phyloP scores from a whole-genome alignment of 139 green algal species.

The Micractinium conductrix region DNA sequence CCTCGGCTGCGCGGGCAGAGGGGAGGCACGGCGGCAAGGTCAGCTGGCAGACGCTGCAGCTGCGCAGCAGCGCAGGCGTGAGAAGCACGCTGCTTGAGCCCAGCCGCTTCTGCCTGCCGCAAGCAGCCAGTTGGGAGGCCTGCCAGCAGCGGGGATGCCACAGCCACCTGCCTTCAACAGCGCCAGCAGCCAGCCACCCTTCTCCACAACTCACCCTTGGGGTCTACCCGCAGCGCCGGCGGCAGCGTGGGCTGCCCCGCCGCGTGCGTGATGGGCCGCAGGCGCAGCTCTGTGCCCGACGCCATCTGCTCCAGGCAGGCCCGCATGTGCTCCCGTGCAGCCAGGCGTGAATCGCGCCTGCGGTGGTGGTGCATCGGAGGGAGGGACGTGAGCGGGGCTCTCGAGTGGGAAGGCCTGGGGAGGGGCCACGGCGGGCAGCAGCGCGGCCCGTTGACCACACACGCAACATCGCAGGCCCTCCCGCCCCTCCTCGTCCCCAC shows the following conservation, averaged over 20 bases:
- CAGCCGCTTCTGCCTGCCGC: no score
- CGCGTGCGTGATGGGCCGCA: conserved; percentile 80
- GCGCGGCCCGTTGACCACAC: no score
- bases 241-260: conserved; percentile 68
- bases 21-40: background rate
- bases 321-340: conserved; percentile 3
- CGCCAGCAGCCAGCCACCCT: background rate
- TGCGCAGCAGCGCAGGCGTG: no score
- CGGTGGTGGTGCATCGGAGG: no score
- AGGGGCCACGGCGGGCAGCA: background rate
- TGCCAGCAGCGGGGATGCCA: no score
- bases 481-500: background rate
- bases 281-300: conserved; percentile 45
- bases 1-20: background rate
- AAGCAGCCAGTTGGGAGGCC: no score
- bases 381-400: no score
- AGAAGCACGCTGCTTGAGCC: no score
- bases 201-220: background rate
- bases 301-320: conserved; percentile 21
- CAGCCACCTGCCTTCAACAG: no score
- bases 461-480: no score
- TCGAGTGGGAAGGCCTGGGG: no score
- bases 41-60: no score
- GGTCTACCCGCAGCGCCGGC: conserved; percentile 51
- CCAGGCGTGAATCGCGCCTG: conserved; percentile 27